Percentiles rank a stretch among this genome's conserved stretches.
phyloP scores from a whole-genome alignment of 1,284 basidiomycete species.

The Cryptococcus floricola region DNA sequence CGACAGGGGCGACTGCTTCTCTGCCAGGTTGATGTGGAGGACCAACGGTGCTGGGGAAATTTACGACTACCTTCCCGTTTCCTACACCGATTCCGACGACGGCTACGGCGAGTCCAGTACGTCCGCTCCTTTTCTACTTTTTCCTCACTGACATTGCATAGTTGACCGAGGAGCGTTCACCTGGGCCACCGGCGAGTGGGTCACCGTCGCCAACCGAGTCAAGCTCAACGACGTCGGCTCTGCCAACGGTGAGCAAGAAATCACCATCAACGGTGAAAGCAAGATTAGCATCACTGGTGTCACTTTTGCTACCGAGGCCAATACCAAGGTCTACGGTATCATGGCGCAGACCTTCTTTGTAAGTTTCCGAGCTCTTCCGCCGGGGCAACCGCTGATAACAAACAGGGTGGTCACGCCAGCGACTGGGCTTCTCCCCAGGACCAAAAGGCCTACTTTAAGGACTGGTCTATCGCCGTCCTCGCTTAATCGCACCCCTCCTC shows the following conservation, averaged over 20 bases:
- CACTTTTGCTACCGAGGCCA: conserved; percentile 52
- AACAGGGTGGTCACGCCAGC: conserved; percentile 28
- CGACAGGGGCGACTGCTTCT: conserved; percentile 46
- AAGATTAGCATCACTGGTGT: conserved; percentile 57
- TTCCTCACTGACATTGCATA: conserved; percentile 39
- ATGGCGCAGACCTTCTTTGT: conserved; percentile 71
- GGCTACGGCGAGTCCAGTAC: conserved; percentile 44
- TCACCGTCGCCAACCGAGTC: conserved; percentile 59
- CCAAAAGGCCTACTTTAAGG: conserved; percentile 61
- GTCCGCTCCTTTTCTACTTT: conserved; percentile 3
- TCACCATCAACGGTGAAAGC: conserved; percentile 60
- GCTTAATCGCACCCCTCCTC: conserved; percentile 32
- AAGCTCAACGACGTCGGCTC: conserved; percentile 58
- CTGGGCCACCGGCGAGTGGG: conserved; percentile 63
- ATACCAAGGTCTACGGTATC: conserved; percentile 58
- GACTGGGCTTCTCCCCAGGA: conserved; percentile 58
- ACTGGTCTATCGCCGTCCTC: conserved; percentile 61
- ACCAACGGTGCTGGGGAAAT: conserved; percentile 39
- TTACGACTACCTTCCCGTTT: conserved; percentile 43
- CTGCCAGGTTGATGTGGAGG: conserved; percentile 49
- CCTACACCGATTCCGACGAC: conserved; percentile 33
- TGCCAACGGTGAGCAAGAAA: conserved; percentile 54
- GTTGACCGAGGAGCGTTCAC: conserved; percentile 69
- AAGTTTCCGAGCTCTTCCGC: conserved; percentile 50
- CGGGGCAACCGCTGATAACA: neutral